A percentile compares a stretch with the other conserved stretches of the same genome.
Evolutionary conservation across 495 filamentous ascomycete genomes (phyloP).

Genomic region (Penicillium paxilli): DNA sequence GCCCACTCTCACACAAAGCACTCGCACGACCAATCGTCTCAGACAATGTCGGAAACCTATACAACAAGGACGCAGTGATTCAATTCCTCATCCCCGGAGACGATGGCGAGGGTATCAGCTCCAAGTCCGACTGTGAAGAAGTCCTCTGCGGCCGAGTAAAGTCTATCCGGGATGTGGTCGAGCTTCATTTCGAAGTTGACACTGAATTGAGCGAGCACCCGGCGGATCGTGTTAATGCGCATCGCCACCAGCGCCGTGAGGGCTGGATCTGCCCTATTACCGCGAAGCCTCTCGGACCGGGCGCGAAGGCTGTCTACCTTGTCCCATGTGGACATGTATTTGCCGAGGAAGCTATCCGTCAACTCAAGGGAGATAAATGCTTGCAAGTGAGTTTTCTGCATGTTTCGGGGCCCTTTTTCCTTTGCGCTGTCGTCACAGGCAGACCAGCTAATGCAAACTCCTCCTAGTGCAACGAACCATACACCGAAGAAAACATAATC

Average conservation of each 20-base stretch:
- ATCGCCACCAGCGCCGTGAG: slow-evolving; percentile 46
- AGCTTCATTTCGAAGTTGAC: slow-evolving; percentile 75
- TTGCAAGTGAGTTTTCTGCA: slow-evolving; percentile 47
- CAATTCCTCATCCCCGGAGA: slow-evolving; percentile 72
- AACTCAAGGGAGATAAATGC: slow-evolving; percentile 66
- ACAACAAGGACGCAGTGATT: slow-evolving; percentile 91
- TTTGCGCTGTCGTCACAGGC: neutral
- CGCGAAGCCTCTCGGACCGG: slow-evolving; percentile 79
- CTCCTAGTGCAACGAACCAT: slow-evolving; percentile 67
- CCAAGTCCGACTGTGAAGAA: slow-evolving; percentile 61
- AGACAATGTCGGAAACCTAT: slow-evolving; percentile 81
- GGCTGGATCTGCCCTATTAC: slow-evolving; percentile 84
- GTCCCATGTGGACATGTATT: slow-evolving; percentile 97
- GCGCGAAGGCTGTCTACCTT: slow-evolving; percentile 79
- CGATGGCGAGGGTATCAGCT: slow-evolving; percentile 51
- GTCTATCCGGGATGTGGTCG: slow-evolving; percentile 82
- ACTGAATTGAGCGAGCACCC: slow-evolving; percentile 34
- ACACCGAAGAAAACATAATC: slow-evolving; percentile 76
- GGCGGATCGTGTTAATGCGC: slow-evolving; percentile 23
- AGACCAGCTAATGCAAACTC: neutral
- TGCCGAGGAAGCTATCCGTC: slow-evolving; percentile 77
- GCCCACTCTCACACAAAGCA: slow-evolving; percentile 77
- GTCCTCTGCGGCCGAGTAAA: slow-evolving; percentile 72
- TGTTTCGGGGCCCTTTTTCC: too few relatives aligned
- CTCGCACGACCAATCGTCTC: slow-evolving; percentile 77